Conservation (phyloP, 352 stramenopile species). For the Phytophthora gonapodyides region DNA sequence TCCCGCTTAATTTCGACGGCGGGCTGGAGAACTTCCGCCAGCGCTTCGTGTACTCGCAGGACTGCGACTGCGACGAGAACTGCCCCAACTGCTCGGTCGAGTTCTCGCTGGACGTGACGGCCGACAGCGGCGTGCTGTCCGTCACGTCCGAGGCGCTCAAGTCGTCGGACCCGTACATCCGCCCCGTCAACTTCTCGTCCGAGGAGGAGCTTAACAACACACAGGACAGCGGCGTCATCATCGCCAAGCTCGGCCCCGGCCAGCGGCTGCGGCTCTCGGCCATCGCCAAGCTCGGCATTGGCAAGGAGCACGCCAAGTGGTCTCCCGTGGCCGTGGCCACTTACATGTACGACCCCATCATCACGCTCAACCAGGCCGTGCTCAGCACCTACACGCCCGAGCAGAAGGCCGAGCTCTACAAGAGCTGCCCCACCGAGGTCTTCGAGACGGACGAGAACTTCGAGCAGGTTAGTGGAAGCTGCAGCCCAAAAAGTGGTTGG, state of each 20-base stretch:
- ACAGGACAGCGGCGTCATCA: constrained; percentile 96
- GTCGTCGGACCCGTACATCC: constrained; percentile 87
- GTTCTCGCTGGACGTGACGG: constrained; percentile 95
- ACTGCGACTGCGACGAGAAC: constrained; percentile 95
- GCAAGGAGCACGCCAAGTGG: constrained; percentile 98
- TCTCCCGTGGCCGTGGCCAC: constrained; percentile 95
- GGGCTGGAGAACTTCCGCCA: constrained; percentile 89
- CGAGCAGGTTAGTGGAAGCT: constrained; percentile 53
- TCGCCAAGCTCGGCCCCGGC: constrained; percentile 96
- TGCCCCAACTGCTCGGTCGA: constrained; percentile 97
- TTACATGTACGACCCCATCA: constrained; percentile 93
- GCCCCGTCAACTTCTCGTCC: constrained; percentile 85
- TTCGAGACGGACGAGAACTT: constrained; percentile 94
- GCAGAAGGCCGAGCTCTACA: constrained; percentile 96
- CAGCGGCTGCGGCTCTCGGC: constrained; percentile 95
- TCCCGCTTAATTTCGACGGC: constrained; percentile 93
- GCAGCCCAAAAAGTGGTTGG: not conserved
- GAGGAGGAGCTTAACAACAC: constrained; percentile 93
- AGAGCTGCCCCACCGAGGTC: constrained; percentile 95
- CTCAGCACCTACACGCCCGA: constrained; percentile 93
- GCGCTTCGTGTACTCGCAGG: constrained; percentile 89
- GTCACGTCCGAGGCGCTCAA: constrained; percentile 81
- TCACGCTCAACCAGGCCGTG: constrained; percentile 91
- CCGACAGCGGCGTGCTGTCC: constrained; percentile 70
- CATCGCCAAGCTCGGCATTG: constrained; percentile 94